A percentile compares a stretch with the other conserved stretches of the same genome.
Conservation (phyloP, 306 rosid genomes). For the Vigna unguiculata region DNA sequence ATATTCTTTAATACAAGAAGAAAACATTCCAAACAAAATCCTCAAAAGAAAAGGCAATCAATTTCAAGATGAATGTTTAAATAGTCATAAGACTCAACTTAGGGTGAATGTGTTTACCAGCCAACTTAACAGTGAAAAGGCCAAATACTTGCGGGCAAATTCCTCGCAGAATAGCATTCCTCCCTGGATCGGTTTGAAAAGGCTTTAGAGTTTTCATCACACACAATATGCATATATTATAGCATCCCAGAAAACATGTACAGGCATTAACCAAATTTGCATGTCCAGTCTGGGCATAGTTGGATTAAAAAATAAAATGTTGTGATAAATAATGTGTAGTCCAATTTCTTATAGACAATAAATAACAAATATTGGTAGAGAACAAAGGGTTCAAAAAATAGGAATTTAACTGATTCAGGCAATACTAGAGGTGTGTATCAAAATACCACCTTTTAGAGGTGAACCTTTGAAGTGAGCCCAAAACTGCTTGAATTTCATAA, state of each 20-base stretch:
- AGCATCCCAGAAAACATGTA: slow-evolving; percentile 35
- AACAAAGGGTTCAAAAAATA: slow-evolving; percentile 3
- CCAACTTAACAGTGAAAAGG: slow-evolving; percentile 94
- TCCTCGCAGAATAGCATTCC: slow-evolving; percentile 92
- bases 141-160: slow-evolving; percentile 95
- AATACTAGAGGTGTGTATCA: slow-evolving; percentile 21
- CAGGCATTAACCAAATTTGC: slow-evolving; percentile 21
- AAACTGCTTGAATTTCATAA: slow-evolving; percentile 70
- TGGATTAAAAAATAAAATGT: slow-evolving; percentile 18
- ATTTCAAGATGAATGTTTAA: slow-evolving; percentile 24
- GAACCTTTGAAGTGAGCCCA: slow-evolving; percentile 74
- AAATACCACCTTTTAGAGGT: slow-evolving; percentile 83
- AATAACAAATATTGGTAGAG: slow-evolving; percentile 35
- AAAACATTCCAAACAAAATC: slow-evolving; percentile 36
- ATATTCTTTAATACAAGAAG: slow-evolving; percentile 31
- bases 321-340: slow-evolving; percentile 24
- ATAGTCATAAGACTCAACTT: slow-evolving; percentile 15
- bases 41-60: slow-evolving; percentile 32
- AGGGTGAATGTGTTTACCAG: slow-evolving; percentile 62
- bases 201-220: slow-evolving; percentile 37
- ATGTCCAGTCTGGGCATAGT: slow-evolving; percentile 2
- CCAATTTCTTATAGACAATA: slow-evolving; percentile 15
- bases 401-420: slow-evolving; percentile 30
- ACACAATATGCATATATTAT: slow-evolving; percentile 41
- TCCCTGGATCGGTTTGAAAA: slow-evolving; percentile 66